Percentiles rank a stretch among this genome's conserved stretches.
These are phyloP conservation scores for Lachancea sp. DNA, from an alignment of 805 yeast genomes.

Conservation along the genomic window DNA sequence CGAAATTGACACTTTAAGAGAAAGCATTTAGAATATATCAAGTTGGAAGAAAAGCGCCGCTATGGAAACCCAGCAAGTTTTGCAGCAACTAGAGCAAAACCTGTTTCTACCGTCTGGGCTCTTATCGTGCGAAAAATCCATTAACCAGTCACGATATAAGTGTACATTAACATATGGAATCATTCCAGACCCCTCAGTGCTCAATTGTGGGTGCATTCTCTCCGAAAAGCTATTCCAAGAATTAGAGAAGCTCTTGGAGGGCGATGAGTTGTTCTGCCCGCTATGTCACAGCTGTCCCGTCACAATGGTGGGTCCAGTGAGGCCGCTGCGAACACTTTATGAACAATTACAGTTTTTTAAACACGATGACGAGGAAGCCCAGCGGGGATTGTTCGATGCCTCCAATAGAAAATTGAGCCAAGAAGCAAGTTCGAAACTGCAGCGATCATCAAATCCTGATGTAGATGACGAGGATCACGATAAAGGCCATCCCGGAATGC, in stretches of 20 bases:
- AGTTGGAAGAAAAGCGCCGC: background rate
- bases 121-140: constrained; percentile 13
- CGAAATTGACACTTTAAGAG: background rate
- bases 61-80: constrained; percentile 8
- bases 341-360: constrained; percentile 17
- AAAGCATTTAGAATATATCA: no score
- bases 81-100: constrained; percentile 20
- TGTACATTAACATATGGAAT: constrained; percentile 22
- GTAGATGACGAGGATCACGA: background rate
- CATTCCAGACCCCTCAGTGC: constrained; percentile 22
- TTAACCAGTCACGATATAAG: constrained; percentile 9
- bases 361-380: background rate
- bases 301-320: constrained; percentile 29
- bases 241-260: constrained; percentile 6
- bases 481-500: background rate
- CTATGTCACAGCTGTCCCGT: constrained; percentile 26
- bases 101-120: constrained; percentile 24
- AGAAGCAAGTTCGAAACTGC: background rate
- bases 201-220: constrained; percentile 28
- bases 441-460: background rate
- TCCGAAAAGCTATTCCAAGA: constrained; percentile 18
- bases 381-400: background rate
- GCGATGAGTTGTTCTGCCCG: constrained; percentile 30
- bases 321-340: constrained; percentile 30
- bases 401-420: background rate